Evolutionary conservation across 2,329 filamentous ascomycete species (phyloP).

Genomic region (Aschersonia sp.): DNA sequence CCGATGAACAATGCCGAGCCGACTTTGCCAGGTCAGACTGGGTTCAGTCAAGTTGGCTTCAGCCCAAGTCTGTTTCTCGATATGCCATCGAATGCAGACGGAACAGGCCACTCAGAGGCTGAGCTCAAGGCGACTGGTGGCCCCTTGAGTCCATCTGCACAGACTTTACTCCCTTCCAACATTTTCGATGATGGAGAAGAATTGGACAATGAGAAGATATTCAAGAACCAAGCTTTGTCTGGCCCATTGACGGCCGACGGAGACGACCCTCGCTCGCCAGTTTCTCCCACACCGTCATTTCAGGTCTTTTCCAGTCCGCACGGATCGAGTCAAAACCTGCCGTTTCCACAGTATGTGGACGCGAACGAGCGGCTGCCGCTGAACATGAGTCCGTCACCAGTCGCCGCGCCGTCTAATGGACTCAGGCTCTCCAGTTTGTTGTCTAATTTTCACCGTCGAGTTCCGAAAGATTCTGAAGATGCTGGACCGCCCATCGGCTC

Average conservation of each 20-base stretch:
- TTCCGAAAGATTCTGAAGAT: constrained; percentile 35
- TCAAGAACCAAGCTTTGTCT: constrained; percentile 17
- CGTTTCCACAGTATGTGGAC: constrained; percentile 36
- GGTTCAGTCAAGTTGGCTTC: constrained; percentile 39
- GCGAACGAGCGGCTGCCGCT: constrained; percentile 29
- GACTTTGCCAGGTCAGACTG: constrained; percentile 33
- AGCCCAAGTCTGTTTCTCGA: constrained; percentile 38
- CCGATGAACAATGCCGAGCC: constrained; percentile 15
- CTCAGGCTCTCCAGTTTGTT: constrained; percentile 35
- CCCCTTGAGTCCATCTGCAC: constrained; percentile 64
- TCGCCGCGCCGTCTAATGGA: constrained; percentile 13
- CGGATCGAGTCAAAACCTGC: constrained; percentile 43
- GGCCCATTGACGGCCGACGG: constrained; percentile 15
- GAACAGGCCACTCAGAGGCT: constrained; percentile 40
- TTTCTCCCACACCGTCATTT: constrained; percentile 41
- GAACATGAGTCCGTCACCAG: constrained; percentile 23
- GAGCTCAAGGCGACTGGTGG: constrained; percentile 49
- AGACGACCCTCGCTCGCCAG: constrained; percentile 44
- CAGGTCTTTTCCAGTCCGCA: constrained; percentile 48
- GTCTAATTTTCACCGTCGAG: constrained; percentile 45
- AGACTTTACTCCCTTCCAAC: constrained; percentile 57
- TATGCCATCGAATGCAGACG: constrained; percentile 21
- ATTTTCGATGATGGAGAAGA: constrained; percentile 49
- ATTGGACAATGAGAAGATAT: constrained; percentile 26
- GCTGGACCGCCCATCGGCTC: constrained; percentile 50